phyloP scores from a whole-genome alignment of 805 yeast genomes.

The Pichia cabralensis region DNA sequence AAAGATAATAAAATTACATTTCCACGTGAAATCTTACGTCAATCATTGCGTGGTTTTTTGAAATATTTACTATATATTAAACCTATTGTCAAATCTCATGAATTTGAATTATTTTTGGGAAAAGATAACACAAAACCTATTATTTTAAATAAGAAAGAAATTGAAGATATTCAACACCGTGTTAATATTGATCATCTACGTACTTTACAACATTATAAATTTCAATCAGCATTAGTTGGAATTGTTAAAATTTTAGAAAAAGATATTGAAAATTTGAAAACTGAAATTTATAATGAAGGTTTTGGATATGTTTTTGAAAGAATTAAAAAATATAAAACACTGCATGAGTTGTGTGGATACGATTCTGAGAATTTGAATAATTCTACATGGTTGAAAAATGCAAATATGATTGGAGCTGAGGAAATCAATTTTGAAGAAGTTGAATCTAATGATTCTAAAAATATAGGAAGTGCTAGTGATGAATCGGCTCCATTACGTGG shows the following conservation, averaged over 20 bases:
- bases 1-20: conserved; percentile 22
- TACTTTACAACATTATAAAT: conserved; percentile 53
- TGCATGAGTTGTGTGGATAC: conserved; percentile 7
- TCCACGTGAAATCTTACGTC: conserved; percentile 66
- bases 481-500: conserved; percentile 44
- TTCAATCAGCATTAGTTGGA: conserved; percentile 47
- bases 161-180: conserved; percentile 48
- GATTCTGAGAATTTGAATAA: not conserved
- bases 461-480: too few species aligned
- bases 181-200: conserved; percentile 48
- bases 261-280: conserved; percentile 34
- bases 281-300: conserved; percentile 31
- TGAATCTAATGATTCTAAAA: not conserved
- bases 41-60: conserved; percentile 69
- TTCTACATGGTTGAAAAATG: conserved; percentile 2
- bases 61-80: conserved; percentile 40
- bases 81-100: conserved; percentile 43
- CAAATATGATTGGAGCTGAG: conserved; percentile 1
- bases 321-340: conserved; percentile 36
- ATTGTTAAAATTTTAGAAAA: conserved; percentile 22
- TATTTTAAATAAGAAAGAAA: conserved; percentile 36
- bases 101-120: conserved; percentile 43
- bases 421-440: conserved; percentile 39
- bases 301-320: conserved; percentile 55
- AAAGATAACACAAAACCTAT: conserved; percentile 23